phyloP scores from a whole-genome alignment of 2,329 filamentous ascomycete genomes.

The Emmonsia crescens region DNA sequence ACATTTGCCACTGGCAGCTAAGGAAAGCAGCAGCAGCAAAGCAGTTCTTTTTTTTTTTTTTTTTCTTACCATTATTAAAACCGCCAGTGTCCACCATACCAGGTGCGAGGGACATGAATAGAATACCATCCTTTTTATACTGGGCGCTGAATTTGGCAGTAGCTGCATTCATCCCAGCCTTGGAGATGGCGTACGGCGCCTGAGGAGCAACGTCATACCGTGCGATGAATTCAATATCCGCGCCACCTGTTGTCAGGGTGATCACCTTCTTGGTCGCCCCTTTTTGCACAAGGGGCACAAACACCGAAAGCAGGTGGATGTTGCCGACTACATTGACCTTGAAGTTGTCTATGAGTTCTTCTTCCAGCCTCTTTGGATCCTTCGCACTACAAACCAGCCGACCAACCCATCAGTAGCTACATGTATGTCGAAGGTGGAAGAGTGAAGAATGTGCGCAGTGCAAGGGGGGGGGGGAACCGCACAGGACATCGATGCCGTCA shows the following conservation, averaged over 20 bases:
- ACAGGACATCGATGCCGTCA: conserved; percentile 31
- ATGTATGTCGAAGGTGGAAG: not conserved
- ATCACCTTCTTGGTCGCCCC: conserved; percentile 46
- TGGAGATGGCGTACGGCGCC: conserved; percentile 39
- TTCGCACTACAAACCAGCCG: conserved; percentile 16
- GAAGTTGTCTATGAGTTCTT: conserved; percentile 26
- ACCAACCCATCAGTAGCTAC: not conserved
- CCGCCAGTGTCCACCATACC: conserved; percentile 16
- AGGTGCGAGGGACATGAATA: conserved; percentile 44
- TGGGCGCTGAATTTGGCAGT: conserved; percentile 44
- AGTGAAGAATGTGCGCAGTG: not conserved
- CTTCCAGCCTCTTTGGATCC: conserved; percentile 26
- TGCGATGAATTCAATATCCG: conserved; percentile 37
- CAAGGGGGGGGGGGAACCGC: conserved; percentile 15
- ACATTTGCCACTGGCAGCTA: too few relatives aligned
- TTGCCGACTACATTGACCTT: conserved; percentile 43
- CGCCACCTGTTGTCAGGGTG: conserved; percentile 39
- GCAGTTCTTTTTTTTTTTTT: not conserved
- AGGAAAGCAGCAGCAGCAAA: not conserved
- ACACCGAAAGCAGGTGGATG: conserved; percentile 44
- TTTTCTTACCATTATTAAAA: not conserved
- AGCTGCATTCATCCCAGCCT: conserved; percentile 43
- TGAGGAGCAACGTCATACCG: conserved; percentile 25
- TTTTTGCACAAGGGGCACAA: conserved; percentile 43
- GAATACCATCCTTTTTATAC: conserved; percentile 40